A percentile compares a stretch with the other conserved stretches of the same genome.
phyloP scores from a whole-genome alignment of 2,329 filamentous ascomycete species.

The Penicillium sp. region DNA sequence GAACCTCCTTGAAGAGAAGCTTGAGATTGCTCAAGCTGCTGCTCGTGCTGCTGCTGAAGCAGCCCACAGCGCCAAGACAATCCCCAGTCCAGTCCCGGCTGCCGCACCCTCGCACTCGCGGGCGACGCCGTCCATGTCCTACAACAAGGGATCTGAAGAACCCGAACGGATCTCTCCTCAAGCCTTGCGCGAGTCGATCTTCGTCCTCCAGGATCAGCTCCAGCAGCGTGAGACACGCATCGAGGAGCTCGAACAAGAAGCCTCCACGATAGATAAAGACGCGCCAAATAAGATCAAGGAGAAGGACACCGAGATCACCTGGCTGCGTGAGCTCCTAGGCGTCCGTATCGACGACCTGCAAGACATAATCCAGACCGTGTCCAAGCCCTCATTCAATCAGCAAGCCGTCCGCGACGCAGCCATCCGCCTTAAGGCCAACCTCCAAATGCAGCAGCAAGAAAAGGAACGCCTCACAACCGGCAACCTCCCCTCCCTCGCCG shows the following conservation, averaged over 20 bases:
- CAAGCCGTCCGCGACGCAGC: slow-evolving; percentile 82
- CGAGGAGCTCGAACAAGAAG: slow-evolving; percentile 75
- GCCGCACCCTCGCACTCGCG: slow-evolving; percentile 42
- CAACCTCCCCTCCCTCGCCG: slow-evolving; percentile 71
- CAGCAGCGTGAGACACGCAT: slow-evolving; percentile 90
- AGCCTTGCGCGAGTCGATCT: slow-evolving; percentile 90
- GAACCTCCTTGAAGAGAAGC: slow-evolving; percentile 79
- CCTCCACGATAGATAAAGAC: slow-evolving; percentile 70
- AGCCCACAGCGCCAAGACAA: slow-evolving; percentile 59
- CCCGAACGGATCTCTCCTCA: slow-evolving; percentile 92
- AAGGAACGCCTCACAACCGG: slow-evolving; percentile 78
- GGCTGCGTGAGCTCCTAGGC: slow-evolving; percentile 88
- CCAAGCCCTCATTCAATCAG: slow-evolving; percentile 71
- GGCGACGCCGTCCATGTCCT: slow-evolving; percentile 50
- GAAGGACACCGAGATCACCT: slow-evolving; percentile 88
- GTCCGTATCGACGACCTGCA: slow-evolving; percentile 89
- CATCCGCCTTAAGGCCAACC: slow-evolving; percentile 87
- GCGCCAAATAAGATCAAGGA: slow-evolving; percentile 81
- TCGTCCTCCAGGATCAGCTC: slow-evolving; percentile 93
- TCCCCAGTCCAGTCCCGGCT: slow-evolving; percentile 31
- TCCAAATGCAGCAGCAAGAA: slow-evolving; percentile 98
- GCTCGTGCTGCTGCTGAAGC: slow-evolving; percentile 79
- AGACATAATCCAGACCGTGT: slow-evolving; percentile 81
- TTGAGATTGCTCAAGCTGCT: slow-evolving; percentile 85
- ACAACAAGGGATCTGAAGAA: slow-evolving; percentile 48